phyloP scores from a whole-genome alignment of 164 flowering plant genomes.

The Houttuynia cordata region DNA sequence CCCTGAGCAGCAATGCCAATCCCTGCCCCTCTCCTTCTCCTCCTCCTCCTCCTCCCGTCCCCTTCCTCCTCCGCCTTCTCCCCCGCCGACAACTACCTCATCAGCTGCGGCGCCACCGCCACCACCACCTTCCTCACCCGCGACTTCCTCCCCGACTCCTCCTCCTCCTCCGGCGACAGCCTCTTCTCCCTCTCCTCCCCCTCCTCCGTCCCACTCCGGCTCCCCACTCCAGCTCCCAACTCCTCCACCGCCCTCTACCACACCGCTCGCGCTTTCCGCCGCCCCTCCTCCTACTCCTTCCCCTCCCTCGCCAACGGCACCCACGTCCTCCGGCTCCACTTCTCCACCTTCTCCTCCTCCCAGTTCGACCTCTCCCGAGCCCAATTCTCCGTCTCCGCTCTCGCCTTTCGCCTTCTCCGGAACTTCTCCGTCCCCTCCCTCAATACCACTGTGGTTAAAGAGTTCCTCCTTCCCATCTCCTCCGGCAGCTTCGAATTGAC shows the following conservation, averaged over 20 bases:
- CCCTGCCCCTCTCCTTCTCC: background rate
- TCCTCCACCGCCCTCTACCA: slow-evolving; percentile 6
- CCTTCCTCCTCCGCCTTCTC: slow-evolving; percentile 3
- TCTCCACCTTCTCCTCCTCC: slow-evolving; percentile 12
- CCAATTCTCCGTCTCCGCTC: slow-evolving; percentile 10
- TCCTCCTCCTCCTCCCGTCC: background rate
- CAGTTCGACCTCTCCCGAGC: slow-evolving; percentile 9
- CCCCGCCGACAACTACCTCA: slow-evolving; percentile 25
- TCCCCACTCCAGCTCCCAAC: slow-evolving; percentile 5
- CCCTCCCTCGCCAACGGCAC: slow-evolving; percentile 2
- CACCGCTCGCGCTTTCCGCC: slow-evolving; percentile 14
- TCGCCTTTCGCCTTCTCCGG: slow-evolving; percentile 5
- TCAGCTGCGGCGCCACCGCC: slow-evolving; percentile 24
- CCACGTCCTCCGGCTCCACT: slow-evolving; percentile 18
- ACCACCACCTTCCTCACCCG: slow-evolving; percentile 13
- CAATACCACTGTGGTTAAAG: slow-evolving; percentile 25
- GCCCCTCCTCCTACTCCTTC: slow-evolving; percentile 7
- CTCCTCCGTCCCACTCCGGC: background rate
- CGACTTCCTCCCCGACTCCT: slow-evolving; percentile 11
- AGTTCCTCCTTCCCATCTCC: slow-evolving; percentile 36
- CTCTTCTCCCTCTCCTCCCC: too few relatives aligned
- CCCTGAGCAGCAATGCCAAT: too few relatives aligned
- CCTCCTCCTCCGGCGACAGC: too few relatives aligned
- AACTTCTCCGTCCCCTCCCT: slow-evolving; percentile 3
- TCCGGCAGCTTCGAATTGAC: slow-evolving; percentile 21